Percentiles rank a stretch among this genome's conserved stretches.
Conservation (phyloP, 1,284 basidiomycete species). For the Puccinia hordei region DNA sequence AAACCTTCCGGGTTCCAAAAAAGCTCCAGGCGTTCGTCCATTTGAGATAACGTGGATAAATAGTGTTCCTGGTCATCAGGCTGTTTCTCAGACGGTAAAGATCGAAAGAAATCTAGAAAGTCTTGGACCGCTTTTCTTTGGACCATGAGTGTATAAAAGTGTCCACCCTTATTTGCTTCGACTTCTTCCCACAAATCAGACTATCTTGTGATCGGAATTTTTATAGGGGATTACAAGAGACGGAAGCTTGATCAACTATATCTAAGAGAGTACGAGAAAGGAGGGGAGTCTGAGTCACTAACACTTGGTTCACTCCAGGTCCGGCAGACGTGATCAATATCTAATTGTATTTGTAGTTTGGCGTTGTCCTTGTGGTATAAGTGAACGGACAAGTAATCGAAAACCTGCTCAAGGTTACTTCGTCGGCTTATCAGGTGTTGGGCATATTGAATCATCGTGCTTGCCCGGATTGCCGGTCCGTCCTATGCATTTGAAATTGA, state of each 20-base stretch:
- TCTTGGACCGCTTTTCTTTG: constrained; percentile 52
- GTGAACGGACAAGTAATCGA: constrained; percentile 14
- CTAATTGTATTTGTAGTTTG: constrained; percentile 48
- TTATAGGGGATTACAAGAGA: not conserved
- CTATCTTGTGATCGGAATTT: constrained; percentile 2
- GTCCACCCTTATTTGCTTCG: constrained; percentile 51
- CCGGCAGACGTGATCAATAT: constrained; percentile 52
- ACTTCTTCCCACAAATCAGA: constrained; percentile 54
- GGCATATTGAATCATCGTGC: constrained; percentile 49
- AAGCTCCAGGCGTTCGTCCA: constrained; percentile 50
- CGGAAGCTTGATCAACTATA: not conserved
- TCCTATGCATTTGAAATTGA: constrained; percentile 30
- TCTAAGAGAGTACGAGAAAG: not conserved
- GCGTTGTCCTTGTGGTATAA: constrained; percentile 29
- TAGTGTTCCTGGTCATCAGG: constrained; percentile 1
- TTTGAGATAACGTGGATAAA: constrained; percentile 14
- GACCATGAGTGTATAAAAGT: constrained; percentile 53
- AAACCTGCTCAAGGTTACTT: not conserved
- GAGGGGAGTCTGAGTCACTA: not conserved
- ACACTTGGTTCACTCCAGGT: constrained; percentile 50
- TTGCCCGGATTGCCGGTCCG: constrained; percentile 53
- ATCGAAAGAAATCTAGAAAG: constrained; percentile 30
- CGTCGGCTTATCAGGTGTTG: constrained; percentile 45
- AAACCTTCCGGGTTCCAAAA: constrained; percentile 53
- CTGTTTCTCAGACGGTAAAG: constrained; percentile 22